These are phyloP conservation scores for Scleroderma bovista DNA, from an alignment of 768 basidiomycete species.

Conservation along the genomic window DNA sequence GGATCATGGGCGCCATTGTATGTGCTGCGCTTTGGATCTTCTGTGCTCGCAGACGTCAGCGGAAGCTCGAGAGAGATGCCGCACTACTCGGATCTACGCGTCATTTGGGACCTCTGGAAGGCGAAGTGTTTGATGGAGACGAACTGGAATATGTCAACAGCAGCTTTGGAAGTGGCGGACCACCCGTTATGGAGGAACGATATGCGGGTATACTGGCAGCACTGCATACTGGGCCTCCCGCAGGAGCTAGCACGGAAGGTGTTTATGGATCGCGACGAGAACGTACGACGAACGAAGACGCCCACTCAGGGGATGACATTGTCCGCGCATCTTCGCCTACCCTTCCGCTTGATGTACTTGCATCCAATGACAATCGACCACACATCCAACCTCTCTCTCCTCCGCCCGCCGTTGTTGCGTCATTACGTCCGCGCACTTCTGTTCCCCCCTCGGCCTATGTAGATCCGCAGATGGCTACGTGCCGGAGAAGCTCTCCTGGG, in stretches of 20 bases:
- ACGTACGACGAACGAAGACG: conserved; percentile 6
- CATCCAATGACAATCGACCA: conserved; percentile 7
- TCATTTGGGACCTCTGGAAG: conserved; percentile 16
- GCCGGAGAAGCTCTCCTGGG: conserved; percentile 22
- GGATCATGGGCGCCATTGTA: conserved; percentile 20
- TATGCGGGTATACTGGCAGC: conserved; percentile 24
- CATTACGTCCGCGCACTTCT: conserved; percentile 9
- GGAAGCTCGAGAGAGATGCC: conserved; percentile 16
- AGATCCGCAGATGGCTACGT: background rate
- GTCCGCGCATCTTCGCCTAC: conserved; percentile 20
- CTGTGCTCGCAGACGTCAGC: conserved; percentile 28
- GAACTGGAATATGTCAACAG: conserved; percentile 7
- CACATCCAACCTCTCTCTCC: conserved; percentile 21
- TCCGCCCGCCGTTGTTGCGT: conserved; percentile 5
- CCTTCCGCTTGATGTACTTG: conserved; percentile 12
- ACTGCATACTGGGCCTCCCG: conserved; percentile 10
- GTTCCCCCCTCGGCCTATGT: conserved; percentile 24
- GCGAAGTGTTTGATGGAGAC: conserved; percentile 15
- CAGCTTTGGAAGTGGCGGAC: background rate
- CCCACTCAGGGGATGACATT: conserved; percentile 3
- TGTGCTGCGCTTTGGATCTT: conserved; percentile 27
- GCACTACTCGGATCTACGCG: conserved; percentile 6
- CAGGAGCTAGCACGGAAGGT: conserved; percentile 21
- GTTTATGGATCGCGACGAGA: conserved; percentile 21
- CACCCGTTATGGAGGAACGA: conserved; percentile 17